Evolutionary conservation across 805 yeast species (phyloP), one percentile per base, ranked within the genome.

Genomic region (Wickerhamomyces chambardii): DNA sequence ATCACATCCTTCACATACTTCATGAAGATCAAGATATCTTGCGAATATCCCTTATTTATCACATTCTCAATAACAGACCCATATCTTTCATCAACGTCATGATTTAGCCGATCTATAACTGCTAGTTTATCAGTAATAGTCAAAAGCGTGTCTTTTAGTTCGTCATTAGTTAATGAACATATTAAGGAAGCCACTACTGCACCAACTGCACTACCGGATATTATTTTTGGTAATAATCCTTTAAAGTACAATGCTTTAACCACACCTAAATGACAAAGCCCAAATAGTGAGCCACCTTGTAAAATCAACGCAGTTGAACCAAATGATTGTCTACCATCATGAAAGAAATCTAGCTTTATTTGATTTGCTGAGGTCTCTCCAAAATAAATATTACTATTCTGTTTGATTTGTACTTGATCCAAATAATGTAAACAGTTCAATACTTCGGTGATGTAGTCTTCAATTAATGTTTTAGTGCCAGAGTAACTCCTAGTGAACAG

Each of bases 241-340:
- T 81, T 77, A 43, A 71, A 70, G 40, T 80, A 73, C n/a, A 92
- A 63, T 0, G 92, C 90, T 42, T 82, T 81, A 8, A 90, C 84
- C 2, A 89, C 95, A 2, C 98, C 98, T 26, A 92, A 53, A 56
- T 92, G 98, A 48, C 95, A 89, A 41, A 92, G 62, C 0, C 98
- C 97, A 61, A 90, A 92, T 17, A 92, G 61, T 0, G 97, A 83
- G 2, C 98, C 97, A 21, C 98, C 98, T 58, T 92, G 97, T 18
- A 92, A 63, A 28, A 90, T 74, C 37, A 92, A 64, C 0, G 97
- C 97, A 0, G 97, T 86, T 32, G 85, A 74, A 0, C 98, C 98
- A 55, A 83, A 74, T 0, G 95, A 78, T 53, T 86, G 87, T 47
- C 84, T 73, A 15, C 84, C 85, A 59, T 80, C 96, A 53, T 78